phyloP scores from a whole-genome alignment of 176 grass and related monocot genomes.

The Miscanthus lutarioriparius region DNA sequence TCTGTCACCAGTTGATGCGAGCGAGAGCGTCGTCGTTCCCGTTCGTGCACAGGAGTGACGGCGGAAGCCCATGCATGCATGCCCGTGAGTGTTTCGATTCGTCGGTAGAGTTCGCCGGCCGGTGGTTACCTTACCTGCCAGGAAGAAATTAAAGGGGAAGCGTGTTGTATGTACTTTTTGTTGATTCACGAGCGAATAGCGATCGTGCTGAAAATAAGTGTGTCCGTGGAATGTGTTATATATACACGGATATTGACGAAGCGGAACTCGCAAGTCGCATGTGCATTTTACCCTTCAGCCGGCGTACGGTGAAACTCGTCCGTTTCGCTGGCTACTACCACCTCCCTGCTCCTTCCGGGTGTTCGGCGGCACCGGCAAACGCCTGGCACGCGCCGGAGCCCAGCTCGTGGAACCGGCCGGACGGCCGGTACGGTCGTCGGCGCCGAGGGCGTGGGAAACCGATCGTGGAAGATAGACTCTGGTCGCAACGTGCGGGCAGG shows the following conservation, averaged over 20 bases:
- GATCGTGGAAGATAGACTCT: no score
- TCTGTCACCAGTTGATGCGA: neutral
- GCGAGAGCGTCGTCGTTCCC: neutral
- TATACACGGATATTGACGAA: neutral
- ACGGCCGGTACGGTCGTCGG: no score
- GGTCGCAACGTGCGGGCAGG: no score
- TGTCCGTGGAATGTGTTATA: neutral
- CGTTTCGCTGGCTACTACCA: no score
- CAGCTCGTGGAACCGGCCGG: no score
- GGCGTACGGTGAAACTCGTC: no score
- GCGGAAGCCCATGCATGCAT: neutral
- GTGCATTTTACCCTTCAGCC: no score
- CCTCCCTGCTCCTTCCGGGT: no score
- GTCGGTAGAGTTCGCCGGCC: neutral
- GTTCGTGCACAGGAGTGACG: neutral
- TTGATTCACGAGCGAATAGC: neutral
- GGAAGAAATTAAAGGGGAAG: neutral
- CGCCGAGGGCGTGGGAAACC: no score
- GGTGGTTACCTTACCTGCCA: no score
- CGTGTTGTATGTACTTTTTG: neutral
- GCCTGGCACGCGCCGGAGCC: no score
- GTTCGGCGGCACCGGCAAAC: no score
- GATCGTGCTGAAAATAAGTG: neutral
- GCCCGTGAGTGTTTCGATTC: neutral
- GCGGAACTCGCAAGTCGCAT: neutral